Conservation (phyloP, 148 eudicot species). For the Silene conica region DNA sequence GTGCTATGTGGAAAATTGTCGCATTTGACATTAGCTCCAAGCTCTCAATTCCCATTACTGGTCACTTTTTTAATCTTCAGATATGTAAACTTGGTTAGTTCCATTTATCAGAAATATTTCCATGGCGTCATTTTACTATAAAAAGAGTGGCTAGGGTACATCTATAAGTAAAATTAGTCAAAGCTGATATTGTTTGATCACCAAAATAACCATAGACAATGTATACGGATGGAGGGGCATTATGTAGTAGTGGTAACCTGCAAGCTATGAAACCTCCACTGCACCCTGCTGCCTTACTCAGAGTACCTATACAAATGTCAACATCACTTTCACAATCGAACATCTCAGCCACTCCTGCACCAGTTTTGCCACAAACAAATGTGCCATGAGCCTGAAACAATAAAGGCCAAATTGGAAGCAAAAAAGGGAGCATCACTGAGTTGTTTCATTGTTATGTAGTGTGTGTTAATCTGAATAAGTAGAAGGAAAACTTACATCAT, state of each 20-base stretch:
- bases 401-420: neutral
- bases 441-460: neutral
- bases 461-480: neutral
- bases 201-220: neutral
- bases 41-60: no score
- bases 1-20: neutral
- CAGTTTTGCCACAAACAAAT: constrained; percentile 83
- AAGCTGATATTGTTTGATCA: neutral
- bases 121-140: no score
- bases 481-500: constrained; percentile 63
- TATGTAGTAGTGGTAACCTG: constrained; percentile 46
- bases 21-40: neutral
- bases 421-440: neutral
- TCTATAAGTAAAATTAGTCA: no score
- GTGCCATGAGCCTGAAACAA: constrained; percentile 88
- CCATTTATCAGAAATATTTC: no score
- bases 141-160: no score
- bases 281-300: constrained; percentile 98
- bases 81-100: no score
- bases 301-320: constrained; percentile 88
- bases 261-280: constrained; percentile 97
- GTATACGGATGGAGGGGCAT: neutral
- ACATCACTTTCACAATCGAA: constrained; percentile 78
- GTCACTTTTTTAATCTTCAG: neutral
- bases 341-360: constrained; percentile 89